Base-by-base conservation (phyloP, 2,329 filamentous ascomycete species). In the Talaromyces sp. region DNA sequence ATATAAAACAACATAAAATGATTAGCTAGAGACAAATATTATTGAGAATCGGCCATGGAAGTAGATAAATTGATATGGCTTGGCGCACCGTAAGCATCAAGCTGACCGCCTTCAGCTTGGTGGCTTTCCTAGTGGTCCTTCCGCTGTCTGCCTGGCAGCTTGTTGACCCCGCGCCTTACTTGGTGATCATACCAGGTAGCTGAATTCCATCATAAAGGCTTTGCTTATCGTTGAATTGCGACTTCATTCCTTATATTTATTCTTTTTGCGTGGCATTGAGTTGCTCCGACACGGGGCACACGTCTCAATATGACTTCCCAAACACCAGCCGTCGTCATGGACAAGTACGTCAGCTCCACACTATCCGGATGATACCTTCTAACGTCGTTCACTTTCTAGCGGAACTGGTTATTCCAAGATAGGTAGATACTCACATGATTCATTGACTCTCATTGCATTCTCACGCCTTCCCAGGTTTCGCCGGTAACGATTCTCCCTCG, bases 301-400 rank as follows among this genome's bases (percentile, higher is more conserved):
- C 59, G 61, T 45, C 43, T 67, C 74, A 78, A 74, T 69, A 99
- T 99, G 95, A 94, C 95, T 78, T 91, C 91, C 84, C 94, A 98
- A 88, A 98, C 95, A 79, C 95, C 95, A 75, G 95, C 95, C 91
- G 95, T 99, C 97, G 95, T 99, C 92, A 99, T 99, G 94, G 95
- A 99, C 95, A 99, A 99, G 95, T 97, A 90, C 83, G 92, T 86
- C 71, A 67, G 68, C 68, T 71, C 67, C 69, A 34, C 38, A 67
- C 49, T 71, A 68, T 67, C 71, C 65, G 47, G 68, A 61, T 62
- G 36, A 72, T 81, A 83, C 75, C 84, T 76, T 70, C 71, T 66
- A 67, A 72, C 68, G 6, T 36, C 29, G 25, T 45, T 43, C 71
- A 64, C 73, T 72, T 67, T 59, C 45, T 74, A 99, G 95, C 90